phyloP scores from a whole-genome alignment of 2,329 filamentous ascomycete genomes.

The Fusarium sp. region DNA sequence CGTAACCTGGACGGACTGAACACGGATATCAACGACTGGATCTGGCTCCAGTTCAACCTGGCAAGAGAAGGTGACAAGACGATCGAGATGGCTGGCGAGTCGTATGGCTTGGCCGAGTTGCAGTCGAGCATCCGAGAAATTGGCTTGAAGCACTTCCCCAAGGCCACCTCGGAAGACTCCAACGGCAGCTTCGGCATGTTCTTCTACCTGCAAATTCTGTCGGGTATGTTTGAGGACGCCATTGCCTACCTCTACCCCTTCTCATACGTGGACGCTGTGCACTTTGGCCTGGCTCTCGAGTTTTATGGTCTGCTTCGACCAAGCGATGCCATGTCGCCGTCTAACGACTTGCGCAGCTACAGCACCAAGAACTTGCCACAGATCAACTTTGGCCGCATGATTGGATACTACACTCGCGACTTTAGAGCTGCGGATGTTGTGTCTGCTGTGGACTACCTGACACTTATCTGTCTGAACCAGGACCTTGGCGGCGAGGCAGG shows the following conservation, averaged over 20 bases:
- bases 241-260: slow-evolving; percentile 91
- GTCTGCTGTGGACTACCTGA: slow-evolving; percentile 92
- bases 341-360: slow-evolving; percentile 73
- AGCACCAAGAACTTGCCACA: slow-evolving; percentile 77
- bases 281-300: slow-evolving; percentile 88
- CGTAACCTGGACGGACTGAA: slow-evolving; percentile 70
- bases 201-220: slow-evolving; percentile 90
- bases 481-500: slow-evolving; percentile 80
- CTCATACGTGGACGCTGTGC: slow-evolving; percentile 91
- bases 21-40: slow-evolving; percentile 74
- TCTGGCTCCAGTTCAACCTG: slow-evolving; percentile 76
- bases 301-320: slow-evolving; percentile 92
- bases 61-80: slow-evolving; percentile 71
- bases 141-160: slow-evolving; percentile 88
- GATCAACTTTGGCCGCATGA: slow-evolving; percentile 92
- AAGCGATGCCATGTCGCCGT: slow-evolving; percentile 78
- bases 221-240: slow-evolving; percentile 94
- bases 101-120: slow-evolving; percentile 72
- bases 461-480: slow-evolving; percentile 88
- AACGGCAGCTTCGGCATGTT: slow-evolving; percentile 86
- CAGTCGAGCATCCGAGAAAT: slow-evolving; percentile 87
- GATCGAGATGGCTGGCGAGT: slow-evolving; percentile 71
- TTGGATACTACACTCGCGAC: slow-evolving; percentile 94
- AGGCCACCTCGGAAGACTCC: slow-evolving; percentile 76
- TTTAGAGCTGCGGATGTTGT: slow-evolving; percentile 91